Conservation (phyloP, 1,284 basidiomycete species). For the Hypsizygus ulmarius region DNA sequence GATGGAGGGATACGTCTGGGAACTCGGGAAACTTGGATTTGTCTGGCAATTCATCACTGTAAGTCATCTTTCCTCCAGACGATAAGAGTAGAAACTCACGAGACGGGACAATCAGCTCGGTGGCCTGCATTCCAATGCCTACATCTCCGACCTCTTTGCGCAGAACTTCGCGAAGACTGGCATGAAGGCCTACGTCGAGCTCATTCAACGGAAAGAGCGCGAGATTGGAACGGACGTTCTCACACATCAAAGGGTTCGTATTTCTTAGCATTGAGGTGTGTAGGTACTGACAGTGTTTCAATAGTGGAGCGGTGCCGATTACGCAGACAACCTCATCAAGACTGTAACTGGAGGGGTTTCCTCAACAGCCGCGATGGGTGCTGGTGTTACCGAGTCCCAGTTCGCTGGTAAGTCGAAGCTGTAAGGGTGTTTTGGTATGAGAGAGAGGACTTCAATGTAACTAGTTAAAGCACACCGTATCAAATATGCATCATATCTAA, state of each 20-base stretch:
- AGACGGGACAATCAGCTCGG: slow-evolving; percentile 61
- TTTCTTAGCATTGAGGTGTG: neutral
- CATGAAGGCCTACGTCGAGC: slow-evolving; percentile 89
- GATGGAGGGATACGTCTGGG: slow-evolving; percentile 93
- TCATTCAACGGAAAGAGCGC: slow-evolving; percentile 83
- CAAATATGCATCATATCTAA: too few species aligned
- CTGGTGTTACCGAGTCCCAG: slow-evolving; percentile 90
- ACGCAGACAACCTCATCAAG: slow-evolving; percentile 89
- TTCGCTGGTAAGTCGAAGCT: slow-evolving; percentile 70
- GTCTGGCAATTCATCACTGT: slow-evolving; percentile 99
- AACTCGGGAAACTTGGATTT: slow-evolving; percentile 89
- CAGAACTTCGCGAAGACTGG: slow-evolving; percentile 85
- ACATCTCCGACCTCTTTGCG: slow-evolving; percentile 95
- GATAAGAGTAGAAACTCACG: slow-evolving; percentile 10
- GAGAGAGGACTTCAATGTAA: slow-evolving; percentile 2
- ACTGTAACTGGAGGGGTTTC: slow-evolving; percentile 94
- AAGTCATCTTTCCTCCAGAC: slow-evolving; percentile 28
- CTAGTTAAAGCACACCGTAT: slow-evolving; percentile 21
- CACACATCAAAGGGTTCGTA: slow-evolving; percentile 76
- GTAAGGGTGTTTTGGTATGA: slow-evolving; percentile 29
- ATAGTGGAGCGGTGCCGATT: slow-evolving; percentile 94
- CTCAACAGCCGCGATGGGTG: slow-evolving; percentile 95
- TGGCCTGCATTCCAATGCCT: slow-evolving; percentile 95
- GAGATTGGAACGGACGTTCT: slow-evolving; percentile 91
- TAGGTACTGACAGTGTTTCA: slow-evolving; percentile 13